Evolutionary conservation across 805 yeast species (phyloP).

Genomic region (Candida bentonensis): DNA sequence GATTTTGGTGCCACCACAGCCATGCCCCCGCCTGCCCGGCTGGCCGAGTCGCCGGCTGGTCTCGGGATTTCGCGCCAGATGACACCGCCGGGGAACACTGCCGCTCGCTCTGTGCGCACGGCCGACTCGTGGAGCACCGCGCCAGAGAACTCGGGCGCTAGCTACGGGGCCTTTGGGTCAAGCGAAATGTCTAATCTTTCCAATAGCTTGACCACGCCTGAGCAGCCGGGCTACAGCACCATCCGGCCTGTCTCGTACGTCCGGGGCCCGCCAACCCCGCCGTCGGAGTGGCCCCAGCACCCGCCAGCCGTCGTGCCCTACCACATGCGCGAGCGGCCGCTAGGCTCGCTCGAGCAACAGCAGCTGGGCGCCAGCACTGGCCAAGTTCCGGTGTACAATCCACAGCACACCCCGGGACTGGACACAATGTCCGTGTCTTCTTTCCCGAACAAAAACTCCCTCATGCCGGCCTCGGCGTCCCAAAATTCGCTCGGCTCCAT

Average conservation of each 20-base stretch:
- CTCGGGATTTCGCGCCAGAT: background rate
- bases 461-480: conserved; percentile 12
- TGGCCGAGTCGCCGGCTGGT: too few species aligned
- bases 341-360: background rate
- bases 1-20: background rate
- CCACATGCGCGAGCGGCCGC: background rate
- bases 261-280: background rate
- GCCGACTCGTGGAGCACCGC: background rate
- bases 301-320: background rate
- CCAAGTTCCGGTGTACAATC: conserved; percentile 14
- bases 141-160: background rate
- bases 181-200: too few species aligned
- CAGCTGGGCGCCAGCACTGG: conserved; percentile 4
- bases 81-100: background rate
- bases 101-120: too few species aligned
- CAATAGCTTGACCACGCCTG: too few species aligned
- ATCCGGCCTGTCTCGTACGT: background rate
- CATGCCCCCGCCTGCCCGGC: background rate
- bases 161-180: too few species aligned
- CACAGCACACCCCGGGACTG: conserved; percentile 7
- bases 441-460: conserved; percentile 18
- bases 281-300: background rate
- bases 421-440: conserved; percentile 13
- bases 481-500: background rate
- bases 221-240: background rate